Percentiles rank a stretch among this genome's conserved stretches.
Evolutionary conservation across 1,284 basidiomycete genomes (phyloP).

Genomic region (Mycena citricolor): DNA sequence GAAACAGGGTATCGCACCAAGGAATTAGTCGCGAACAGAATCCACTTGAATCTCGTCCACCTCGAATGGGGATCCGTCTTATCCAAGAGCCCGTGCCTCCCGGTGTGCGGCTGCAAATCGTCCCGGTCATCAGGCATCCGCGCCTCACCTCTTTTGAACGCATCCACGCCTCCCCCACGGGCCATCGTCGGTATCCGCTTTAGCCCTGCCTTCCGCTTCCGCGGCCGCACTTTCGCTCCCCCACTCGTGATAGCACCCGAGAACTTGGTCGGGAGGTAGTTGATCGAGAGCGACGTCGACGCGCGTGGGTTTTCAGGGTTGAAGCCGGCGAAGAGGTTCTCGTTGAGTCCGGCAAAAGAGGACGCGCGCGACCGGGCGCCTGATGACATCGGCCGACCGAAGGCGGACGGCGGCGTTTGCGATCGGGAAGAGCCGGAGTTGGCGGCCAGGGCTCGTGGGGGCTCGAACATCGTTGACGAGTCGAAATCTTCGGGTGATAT

Average conservation of each 20-base stretch:
- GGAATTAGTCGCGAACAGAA: slow-evolving; percentile 53
- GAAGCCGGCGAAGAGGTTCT: neutral
- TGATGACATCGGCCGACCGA: neutral
- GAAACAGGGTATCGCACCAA: slow-evolving; percentile 22
- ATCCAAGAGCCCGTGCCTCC: slow-evolving; percentile 8
- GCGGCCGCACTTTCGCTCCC: slow-evolving; percentile 37
- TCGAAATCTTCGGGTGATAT: slow-evolving; percentile 17
- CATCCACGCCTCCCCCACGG: slow-evolving; percentile 61
- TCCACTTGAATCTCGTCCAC: slow-evolving; percentile 75
- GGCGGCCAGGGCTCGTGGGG: slow-evolving; percentile 10
- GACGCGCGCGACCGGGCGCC: neutral
- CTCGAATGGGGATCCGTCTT: slow-evolving; percentile 36
- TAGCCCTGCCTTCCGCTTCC: slow-evolving; percentile 31
- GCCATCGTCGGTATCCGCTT: slow-evolving; percentile 40
- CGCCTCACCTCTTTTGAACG: slow-evolving; percentile 51
- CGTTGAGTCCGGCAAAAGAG: neutral
- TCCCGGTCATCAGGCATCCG: slow-evolving; percentile 58
- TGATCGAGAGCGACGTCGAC: slow-evolving; percentile 33
- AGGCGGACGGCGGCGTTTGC: slow-evolving; percentile 3
- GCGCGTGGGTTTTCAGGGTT: slow-evolving; percentile 10
- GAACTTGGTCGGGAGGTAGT: slow-evolving; percentile 69
- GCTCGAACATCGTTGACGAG: slow-evolving; percentile 4
- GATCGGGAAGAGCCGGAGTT: neutral
- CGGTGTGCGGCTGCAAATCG: slow-evolving; percentile 30
- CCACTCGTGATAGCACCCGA: slow-evolving; percentile 24